phyloP scores from a whole-genome alignment of 106 monocot genomes.

The Acorus calamus region DNA sequence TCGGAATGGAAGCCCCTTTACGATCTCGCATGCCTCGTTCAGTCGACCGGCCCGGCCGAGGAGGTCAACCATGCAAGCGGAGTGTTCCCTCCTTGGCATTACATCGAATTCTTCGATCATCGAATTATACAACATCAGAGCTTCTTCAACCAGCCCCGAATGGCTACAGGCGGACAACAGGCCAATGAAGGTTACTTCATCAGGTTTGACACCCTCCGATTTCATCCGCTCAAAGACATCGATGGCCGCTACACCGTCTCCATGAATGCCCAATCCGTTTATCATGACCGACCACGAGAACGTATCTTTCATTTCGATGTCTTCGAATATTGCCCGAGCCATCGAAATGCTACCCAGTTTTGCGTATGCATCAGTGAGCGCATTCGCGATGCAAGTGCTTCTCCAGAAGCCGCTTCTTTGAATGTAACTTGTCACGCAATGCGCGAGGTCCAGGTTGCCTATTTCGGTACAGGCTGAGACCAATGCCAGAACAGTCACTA shows the following conservation, averaged over 20 bases:
- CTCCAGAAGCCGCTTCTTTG: slow-evolving; percentile 27
- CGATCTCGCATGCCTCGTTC: slow-evolving; percentile 47
- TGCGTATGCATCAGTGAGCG: slow-evolving; percentile 45
- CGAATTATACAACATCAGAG: slow-evolving; percentile 26
- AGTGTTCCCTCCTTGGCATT: slow-evolving; percentile 45
- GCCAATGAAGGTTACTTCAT: slow-evolving; percentile 46
- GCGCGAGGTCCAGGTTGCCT: slow-evolving; percentile 13
- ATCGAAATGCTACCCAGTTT: slow-evolving; percentile 33
- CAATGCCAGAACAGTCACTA: slow-evolving; percentile 40
- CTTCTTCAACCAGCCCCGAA: slow-evolving; percentile 44
- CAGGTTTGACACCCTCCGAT: slow-evolving; percentile 22
- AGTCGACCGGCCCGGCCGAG: slow-evolving; percentile 43
- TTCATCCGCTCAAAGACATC: slow-evolving; percentile 36
- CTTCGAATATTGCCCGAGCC: slow-evolving; percentile 36
- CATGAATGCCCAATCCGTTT: slow-evolving; percentile 54
- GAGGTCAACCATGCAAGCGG: slow-evolving; percentile 54
- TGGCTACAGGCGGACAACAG: slow-evolving; percentile 63
- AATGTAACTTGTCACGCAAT: slow-evolving; percentile 21
- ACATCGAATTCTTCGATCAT: slow-evolving; percentile 31
- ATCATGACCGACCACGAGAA: slow-evolving; percentile 67
- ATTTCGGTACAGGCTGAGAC: slow-evolving; percentile 42
- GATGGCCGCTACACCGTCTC: slow-evolving; percentile 38
- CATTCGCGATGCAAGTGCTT: slow-evolving; percentile 25
- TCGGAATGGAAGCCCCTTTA: slow-evolving; percentile 19
- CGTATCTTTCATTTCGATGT: slow-evolving; percentile 28